phyloP scores from a whole-genome alignment of 2,329 filamentous ascomycete genomes.

The Ophiobolus disseminans region DNA sequence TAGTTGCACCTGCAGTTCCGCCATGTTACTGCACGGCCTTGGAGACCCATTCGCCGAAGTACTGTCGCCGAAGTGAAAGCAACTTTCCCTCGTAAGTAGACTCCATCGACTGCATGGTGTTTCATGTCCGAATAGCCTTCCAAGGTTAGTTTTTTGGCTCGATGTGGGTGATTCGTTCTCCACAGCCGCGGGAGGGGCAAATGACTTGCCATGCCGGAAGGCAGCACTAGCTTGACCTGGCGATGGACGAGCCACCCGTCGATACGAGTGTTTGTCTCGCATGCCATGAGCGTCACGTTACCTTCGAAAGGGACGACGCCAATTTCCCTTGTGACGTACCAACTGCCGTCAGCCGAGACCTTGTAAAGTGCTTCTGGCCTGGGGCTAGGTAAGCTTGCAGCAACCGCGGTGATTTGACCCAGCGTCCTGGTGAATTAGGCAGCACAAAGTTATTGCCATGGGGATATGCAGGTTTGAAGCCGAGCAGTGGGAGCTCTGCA shows the following conservation, averaged over 20 bases:
- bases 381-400: conserved; percentile 15
- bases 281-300: conserved; percentile 18
- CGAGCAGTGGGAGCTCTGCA: conserved; percentile 15
- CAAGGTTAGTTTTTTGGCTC: conserved; percentile 13
- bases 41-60: too few species aligned
- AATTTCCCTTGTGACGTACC: not conserved
- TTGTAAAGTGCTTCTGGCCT: not conserved
- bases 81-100: not conserved
- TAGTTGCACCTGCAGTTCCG: not conserved
- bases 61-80: conserved; percentile 4
- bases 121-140: conserved; percentile 11
- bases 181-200: conserved; percentile 5
- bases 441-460: conserved; percentile 17
- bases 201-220: conserved; percentile 7
- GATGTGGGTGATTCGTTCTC: conserved; percentile 3
- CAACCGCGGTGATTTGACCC: conserved; percentile 12
- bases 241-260: conserved; percentile 3
- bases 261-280: conserved; percentile 18
- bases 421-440: conserved; percentile 17
- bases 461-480: conserved; percentile 6
- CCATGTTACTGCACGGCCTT: not conserved
- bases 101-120: conserved; percentile 17
- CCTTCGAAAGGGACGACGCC: not conserved
- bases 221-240: conserved; percentile 3
- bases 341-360: not conserved